Evolutionary conservation across 305 asterid genomes (phyloP).

Genomic region (Fraxinus dipetala): DNA sequence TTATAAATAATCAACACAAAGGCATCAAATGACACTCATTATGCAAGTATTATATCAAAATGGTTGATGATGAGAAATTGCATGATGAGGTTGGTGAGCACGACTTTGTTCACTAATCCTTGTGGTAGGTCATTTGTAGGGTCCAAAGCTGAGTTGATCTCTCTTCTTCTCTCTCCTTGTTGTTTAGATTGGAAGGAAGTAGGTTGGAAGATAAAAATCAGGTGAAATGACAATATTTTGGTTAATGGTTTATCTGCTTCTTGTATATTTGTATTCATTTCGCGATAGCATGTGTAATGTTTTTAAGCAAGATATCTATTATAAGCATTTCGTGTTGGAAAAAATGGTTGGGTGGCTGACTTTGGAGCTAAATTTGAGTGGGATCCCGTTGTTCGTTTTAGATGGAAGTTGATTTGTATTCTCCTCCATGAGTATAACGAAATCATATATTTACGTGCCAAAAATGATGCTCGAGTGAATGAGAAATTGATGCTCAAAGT

Average conservation of each 20-base stretch:
- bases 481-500: too few species aligned
- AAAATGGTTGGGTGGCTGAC: too few species aligned
- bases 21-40: constrained; percentile 2
- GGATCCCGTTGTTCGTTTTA: too few species aligned
- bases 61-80: constrained; percentile 7
- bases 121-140: neutral
- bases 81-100: constrained; percentile 30
- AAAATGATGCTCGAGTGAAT: too few species aligned
- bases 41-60: neutral
- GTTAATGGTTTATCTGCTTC: neutral
- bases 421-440: too few species aligned
- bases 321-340: neutral
- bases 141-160: neutral
- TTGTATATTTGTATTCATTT: neutral
- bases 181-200: constrained; percentile 9
- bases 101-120: constrained; percentile 1
- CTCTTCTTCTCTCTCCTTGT: neutral
- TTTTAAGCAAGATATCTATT: neutral
- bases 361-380: too few species aligned
- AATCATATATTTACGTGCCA: too few species aligned
- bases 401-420: too few species aligned
- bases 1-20: neutral
- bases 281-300: neutral
- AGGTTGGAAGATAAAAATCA: neutral
- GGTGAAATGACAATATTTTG: neutral